These are phyloP conservation scores for Wickerhamiella brachini DNA, from an alignment of 805 yeast species.

Conservation along the genomic window DNA sequence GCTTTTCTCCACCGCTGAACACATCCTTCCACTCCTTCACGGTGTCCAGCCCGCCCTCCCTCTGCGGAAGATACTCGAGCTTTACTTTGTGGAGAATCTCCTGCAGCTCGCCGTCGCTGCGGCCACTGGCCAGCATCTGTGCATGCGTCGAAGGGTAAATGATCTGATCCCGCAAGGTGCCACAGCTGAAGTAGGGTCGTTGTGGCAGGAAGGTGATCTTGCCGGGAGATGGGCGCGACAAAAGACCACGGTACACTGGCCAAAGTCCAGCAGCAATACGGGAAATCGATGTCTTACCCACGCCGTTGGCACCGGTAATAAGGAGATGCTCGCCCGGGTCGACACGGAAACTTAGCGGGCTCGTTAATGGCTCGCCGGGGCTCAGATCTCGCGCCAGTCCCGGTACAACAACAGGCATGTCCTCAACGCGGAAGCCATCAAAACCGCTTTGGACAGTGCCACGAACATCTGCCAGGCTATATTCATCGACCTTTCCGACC, in stretches of 20 bases:
- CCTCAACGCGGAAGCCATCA: conserved; percentile 56
- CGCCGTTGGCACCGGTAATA: conserved; percentile 76
- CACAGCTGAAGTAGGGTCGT: conserved; percentile 64
- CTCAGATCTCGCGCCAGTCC: conserved; percentile 22
- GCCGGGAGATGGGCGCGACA: conserved; percentile 42
- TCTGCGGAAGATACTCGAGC: conserved; percentile 60
- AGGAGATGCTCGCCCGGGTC: conserved; percentile 54
- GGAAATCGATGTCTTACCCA: conserved; percentile 80
- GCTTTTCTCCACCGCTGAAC: conserved; percentile 94
- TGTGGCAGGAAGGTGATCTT: conserved; percentile 76
- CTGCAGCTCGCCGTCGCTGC: conserved; percentile 53
- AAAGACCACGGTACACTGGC: conserved; percentile 76
- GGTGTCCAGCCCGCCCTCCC: conserved; percentile 39
- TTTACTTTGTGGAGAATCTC: conserved; percentile 62
- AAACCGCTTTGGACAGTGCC: conserved; percentile 74
- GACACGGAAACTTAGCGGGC: conserved; percentile 48
- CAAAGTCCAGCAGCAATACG: conserved; percentile 77
- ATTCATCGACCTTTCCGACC: conserved; percentile 8
- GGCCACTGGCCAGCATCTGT: conserved; percentile 62
- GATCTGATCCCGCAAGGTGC: conserved; percentile 80
- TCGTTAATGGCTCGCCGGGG: conserved; percentile 44
- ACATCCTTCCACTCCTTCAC: conserved; percentile 73
- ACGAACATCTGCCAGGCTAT: conserved; percentile 36
- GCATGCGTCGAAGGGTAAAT: conserved; percentile 72
- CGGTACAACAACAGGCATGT: conserved; percentile 72